phyloP scores from a whole-genome alignment of 768 basidiomycete genomes.

The Panaeolus cyanescens region DNA sequence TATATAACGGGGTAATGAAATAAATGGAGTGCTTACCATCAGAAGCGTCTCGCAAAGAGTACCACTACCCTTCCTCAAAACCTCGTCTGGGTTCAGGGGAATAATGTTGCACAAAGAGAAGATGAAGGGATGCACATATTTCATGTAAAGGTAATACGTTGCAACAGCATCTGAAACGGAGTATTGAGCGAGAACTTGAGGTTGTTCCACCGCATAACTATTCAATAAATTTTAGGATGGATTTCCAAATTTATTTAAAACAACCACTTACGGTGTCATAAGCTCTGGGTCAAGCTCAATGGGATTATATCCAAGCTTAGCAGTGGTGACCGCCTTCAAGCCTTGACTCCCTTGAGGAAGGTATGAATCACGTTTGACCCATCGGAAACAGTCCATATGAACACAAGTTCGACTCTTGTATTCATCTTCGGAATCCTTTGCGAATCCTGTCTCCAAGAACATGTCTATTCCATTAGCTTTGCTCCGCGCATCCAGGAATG shows the following conservation, averaged over 20 bases:
- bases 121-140: slow-evolving; percentile 99
- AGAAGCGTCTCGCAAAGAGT: slow-evolving; percentile 96
- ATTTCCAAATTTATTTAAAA: background rate
- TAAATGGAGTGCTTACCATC: slow-evolving; percentile 66
- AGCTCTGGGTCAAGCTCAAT: slow-evolving; percentile 97
- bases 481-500: slow-evolving; percentile 87
- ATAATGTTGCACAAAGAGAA: slow-evolving; percentile 99
- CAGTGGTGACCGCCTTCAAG: slow-evolving; percentile 94
- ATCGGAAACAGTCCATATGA: slow-evolving; percentile 99
- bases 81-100: slow-evolving; percentile 94
- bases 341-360: slow-evolving; percentile 98
- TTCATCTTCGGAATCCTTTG: slow-evolving; percentile 90
- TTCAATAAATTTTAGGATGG: slow-evolving; percentile 5
- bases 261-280: slow-evolving; percentile 91
- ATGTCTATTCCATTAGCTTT: slow-evolving; percentile 93
- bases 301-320: slow-evolving; percentile 95
- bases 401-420: slow-evolving; percentile 91
- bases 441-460: slow-evolving; percentile 93
- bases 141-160: slow-evolving; percentile 99
- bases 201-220: slow-evolving; percentile 96
- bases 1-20: no score
- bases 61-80: slow-evolving; percentile 92
- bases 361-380: slow-evolving; percentile 99
- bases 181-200: slow-evolving; percentile 92
- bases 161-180: slow-evolving; percentile 99